These are phyloP conservation scores for Panaeolus cyanescens DNA, from an alignment of 768 basidiomycete genomes.

Conservation along the genomic window DNA sequence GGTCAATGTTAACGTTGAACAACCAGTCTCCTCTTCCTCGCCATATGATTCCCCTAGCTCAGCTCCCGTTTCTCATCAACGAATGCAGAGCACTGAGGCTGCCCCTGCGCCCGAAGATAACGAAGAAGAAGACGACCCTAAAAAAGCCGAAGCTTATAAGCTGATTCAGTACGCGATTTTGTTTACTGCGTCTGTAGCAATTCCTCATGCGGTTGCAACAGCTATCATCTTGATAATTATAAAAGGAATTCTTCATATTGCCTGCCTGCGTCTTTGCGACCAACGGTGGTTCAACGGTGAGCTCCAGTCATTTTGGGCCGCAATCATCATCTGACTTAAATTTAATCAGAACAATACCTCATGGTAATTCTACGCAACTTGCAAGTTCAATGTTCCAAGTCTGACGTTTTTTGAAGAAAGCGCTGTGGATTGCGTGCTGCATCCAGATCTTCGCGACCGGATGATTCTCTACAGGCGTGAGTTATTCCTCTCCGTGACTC, in stretches of 20 bases:
- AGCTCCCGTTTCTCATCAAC: slow-evolving; percentile 33
- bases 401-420: slow-evolving; percentile 57
- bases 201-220: slow-evolving; percentile 23
- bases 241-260: slow-evolving; percentile 85
- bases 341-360: slow-evolving; percentile 69
- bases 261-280: slow-evolving; percentile 83
- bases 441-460: slow-evolving; percentile 87
- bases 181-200: not conserved
- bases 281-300: slow-evolving; percentile 85
- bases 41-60: slow-evolving; percentile 42
- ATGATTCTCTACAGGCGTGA: slow-evolving; percentile 87
- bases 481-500: slow-evolving; percentile 7
- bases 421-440: slow-evolving; percentile 86
- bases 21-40: slow-evolving; percentile 46
- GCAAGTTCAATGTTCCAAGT: slow-evolving; percentile 11
- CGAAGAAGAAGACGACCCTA: slow-evolving; percentile 70
- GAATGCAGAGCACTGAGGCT: slow-evolving; percentile 27
- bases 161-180: slow-evolving; percentile 63
- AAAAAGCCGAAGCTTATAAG: slow-evolving; percentile 78
- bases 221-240: slow-evolving; percentile 92
- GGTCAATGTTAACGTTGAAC: slow-evolving; percentile 60
- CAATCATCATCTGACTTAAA: slow-evolving; percentile 13
- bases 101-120: slow-evolving; percentile 42
- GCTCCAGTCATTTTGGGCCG: slow-evolving; percentile 9
- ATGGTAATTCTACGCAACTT: slow-evolving; percentile 48